phyloP scores from a whole-genome alignment of 2,329 filamentous ascomycete species.

The Fusarium longipes region DNA sequence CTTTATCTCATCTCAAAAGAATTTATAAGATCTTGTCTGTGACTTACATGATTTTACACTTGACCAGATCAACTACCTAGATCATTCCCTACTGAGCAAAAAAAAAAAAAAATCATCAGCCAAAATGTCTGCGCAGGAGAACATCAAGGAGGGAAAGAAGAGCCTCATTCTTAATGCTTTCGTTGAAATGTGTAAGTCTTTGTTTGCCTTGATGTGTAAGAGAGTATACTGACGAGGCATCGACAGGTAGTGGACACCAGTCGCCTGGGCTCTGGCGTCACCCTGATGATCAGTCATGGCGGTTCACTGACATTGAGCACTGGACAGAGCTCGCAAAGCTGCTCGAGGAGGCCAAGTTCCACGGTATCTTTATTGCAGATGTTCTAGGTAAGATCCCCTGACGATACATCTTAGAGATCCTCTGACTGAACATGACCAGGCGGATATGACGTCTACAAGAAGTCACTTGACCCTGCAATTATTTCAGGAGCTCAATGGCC shows the following conservation, averaged over 20 bases:
- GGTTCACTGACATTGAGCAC: constrained; percentile 70
- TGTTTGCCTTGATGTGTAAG: not conserved
- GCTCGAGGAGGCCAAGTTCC: constrained; percentile 71
- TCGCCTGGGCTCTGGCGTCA: constrained; percentile 67
- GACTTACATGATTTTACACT: not conserved
- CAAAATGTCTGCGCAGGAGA: not conserved
- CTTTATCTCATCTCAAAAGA: not conserved
- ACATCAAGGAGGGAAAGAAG: constrained; percentile 46
- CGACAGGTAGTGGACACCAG: constrained; percentile 58
- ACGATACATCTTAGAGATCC: constrained; percentile 56
- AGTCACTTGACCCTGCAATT: constrained; percentile 65
- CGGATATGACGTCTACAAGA: constrained; percentile 75
- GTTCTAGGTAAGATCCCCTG: constrained; percentile 56
- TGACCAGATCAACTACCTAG: not conserved
- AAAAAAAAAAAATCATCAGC: not conserved
- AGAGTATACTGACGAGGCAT: not conserved
- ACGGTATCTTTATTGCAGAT: constrained; percentile 75
- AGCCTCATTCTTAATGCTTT: constrained; percentile 58
- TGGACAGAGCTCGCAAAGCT: constrained; percentile 71
- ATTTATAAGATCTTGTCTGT: not conserved
- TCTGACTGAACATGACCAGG: not conserved
- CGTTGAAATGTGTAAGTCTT: constrained; percentile 45
- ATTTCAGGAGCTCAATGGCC: constrained; percentile 76
- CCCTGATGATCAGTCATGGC: constrained; percentile 70
- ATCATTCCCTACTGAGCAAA: not conserved